Base-by-base conservation (phyloP, 192 early-diverging fungal species). In the Anaeromyces robustus region DNA sequence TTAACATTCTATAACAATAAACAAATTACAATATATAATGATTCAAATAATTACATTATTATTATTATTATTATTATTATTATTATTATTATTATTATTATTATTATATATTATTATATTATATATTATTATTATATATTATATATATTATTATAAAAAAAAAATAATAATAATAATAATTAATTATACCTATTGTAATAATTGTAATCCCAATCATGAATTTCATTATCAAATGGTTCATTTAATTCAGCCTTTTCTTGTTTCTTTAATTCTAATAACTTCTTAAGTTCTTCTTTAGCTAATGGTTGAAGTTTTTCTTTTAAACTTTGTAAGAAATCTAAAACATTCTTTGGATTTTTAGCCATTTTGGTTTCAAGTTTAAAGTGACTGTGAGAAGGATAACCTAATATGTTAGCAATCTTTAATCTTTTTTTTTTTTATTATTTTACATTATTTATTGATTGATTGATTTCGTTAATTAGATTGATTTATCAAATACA, bases 321-420 rank as follows among this genome's bases (percentile, higher is more conserved):
- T 81, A 96, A 86, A n/a, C 90, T 88, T 12, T 86, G 79, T 82
- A 95, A 87, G 84, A 96, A 95, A 80, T 88, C 28, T 29, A 88
- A 77, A 29, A 94, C 94, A 1, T 80, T 85, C 79, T 89, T 85
- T 6, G 92, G 89, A 5, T 84, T 85, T 83, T 95, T 94, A 79
- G 95, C 94, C 95, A 96, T 96, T 79, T 92, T 92, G 77, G 89
- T 87, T 81, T 95, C 93, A n/a, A 95, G 86, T n/a, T 89, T 86
- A 82, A 88, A 95, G 32, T 87, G 88, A 19, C 94, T 93, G 82
- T 96, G 94, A 30, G 86, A 89, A 59, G 85, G 83, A 85, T 92
- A 95, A 11, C 94, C 94, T 14, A 95, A 83, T 77, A 96, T 82
- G 78, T 84, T 82, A 29, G 90, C 87, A 19, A 86, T 85, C 77